phyloP scores from a whole-genome alignment of 306 rosid genomes.

The Notholithocarpus densiflorus region DNA sequence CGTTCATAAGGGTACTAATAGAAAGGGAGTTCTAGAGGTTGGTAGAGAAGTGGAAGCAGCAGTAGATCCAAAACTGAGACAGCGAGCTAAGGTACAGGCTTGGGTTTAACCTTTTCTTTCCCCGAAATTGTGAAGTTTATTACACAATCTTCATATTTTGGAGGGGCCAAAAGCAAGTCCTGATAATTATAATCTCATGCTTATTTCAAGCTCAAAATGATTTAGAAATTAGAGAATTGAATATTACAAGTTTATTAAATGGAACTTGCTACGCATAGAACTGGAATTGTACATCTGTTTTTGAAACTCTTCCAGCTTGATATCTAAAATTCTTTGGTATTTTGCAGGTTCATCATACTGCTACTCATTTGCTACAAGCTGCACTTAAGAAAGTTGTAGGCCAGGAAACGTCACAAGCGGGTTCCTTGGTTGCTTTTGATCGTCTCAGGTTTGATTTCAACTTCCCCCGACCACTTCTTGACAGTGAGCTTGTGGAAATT shows the following conservation, averaged over 20 bases:
- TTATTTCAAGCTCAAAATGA: slow-evolving; percentile 8
- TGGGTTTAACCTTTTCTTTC: slow-evolving; percentile 5
- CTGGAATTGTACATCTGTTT: not conserved
- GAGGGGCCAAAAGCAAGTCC: not conserved
- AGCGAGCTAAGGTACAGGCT: slow-evolving; percentile 71
- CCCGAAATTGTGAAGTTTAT: slow-evolving; percentile 5
- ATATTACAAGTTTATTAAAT: not conserved
- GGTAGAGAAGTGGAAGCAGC: slow-evolving; percentile 90
- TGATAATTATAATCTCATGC: slow-evolving; percentile 10
- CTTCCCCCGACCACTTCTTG: slow-evolving; percentile 71
- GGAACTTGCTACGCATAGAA: not conserved
- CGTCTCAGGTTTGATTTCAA: slow-evolving; percentile 95
- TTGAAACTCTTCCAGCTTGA: slow-evolving; percentile 15
- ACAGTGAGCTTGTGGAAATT: slow-evolving; percentile 63
- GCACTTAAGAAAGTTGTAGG: slow-evolving; percentile 80
- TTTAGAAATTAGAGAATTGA: slow-evolving; percentile 13
- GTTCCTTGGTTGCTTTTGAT: slow-evolving; percentile 91
- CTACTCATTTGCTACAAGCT: slow-evolving; percentile 93
- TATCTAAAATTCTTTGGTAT: slow-evolving; percentile 13
- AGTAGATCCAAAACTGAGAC: slow-evolving; percentile 81
- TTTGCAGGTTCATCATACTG: slow-evolving; percentile 93
- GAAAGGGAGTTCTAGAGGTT: slow-evolving; percentile 79
- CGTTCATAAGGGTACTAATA: slow-evolving; percentile 83
- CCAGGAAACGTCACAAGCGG: slow-evolving; percentile 96
- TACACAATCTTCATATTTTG: not conserved